phyloP scores from a whole-genome alignment of 1,284 basidiomycete species.

The Paramarasmius palmivorus region DNA sequence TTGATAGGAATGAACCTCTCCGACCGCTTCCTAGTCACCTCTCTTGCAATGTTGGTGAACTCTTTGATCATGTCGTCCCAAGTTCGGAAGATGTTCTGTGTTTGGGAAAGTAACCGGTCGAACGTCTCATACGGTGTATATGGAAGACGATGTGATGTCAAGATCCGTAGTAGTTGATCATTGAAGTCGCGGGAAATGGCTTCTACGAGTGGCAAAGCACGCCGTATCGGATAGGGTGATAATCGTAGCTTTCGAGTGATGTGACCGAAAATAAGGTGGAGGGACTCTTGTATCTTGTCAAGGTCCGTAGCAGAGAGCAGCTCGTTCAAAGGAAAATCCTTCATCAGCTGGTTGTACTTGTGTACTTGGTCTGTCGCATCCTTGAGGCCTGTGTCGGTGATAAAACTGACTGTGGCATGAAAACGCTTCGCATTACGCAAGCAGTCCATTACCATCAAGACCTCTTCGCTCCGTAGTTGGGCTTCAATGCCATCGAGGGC shows the following conservation, averaged over 20 bases:
- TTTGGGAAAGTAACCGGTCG: constrained; percentile 79
- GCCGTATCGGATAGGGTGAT: constrained; percentile 94
- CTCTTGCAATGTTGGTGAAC: constrained; percentile 96
- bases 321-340: constrained; percentile 97
- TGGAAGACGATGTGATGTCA: constrained; percentile 87
- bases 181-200: constrained; percentile 98
- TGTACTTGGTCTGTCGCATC: constrained; percentile 90
- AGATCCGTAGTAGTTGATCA: constrained; percentile 89
- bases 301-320: constrained; percentile 95
- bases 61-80: constrained; percentile 99
- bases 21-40: constrained; percentile 87
- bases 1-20: constrained; percentile 99
- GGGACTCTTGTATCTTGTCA: constrained; percentile 89
- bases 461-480: constrained; percentile 90
- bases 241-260: constrained; percentile 95
- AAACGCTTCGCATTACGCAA: constrained; percentile 96
- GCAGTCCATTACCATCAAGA: constrained; percentile 94
- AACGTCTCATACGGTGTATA: constrained; percentile 96
- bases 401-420: constrained; percentile 96
- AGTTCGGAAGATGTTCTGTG: constrained; percentile 83
- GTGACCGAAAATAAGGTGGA: constrained; percentile 88
- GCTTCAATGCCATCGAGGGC: constrained; percentile 92
- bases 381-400: constrained; percentile 95
- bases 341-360: constrained; percentile 98
- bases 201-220: constrained; percentile 94